Evolutionary conservation across 73 alveolate genomes (phyloP), one percentile per base, ranked within the genome.

Genomic region (Paramecium tetraurelia): DNA sequence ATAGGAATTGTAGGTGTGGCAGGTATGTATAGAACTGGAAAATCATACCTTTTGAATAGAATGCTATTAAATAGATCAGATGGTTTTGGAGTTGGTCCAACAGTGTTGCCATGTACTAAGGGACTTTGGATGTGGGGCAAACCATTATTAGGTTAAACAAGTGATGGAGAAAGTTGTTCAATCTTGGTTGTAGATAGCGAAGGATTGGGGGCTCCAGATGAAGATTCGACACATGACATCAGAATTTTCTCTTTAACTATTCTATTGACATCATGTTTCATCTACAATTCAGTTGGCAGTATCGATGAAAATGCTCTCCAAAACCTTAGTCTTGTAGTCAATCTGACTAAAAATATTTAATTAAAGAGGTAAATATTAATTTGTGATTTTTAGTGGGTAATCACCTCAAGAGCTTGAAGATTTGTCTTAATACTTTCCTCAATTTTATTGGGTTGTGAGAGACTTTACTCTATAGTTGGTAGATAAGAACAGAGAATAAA

Each of bases 11-110:
- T 98, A 16, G 98, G 99, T 21, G 99, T 98, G 12, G 99, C 99
- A 76, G 99, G 99, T 33, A 95, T 98, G 98, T 97, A 98, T 75
- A 90, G 99, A 93, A 98, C 99, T 40, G 99, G 99, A n/a, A 98
- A 98, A 93, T 93, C 98, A 24, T 98, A 98, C 95, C 96, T 98
- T 86, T 97, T 98, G 94, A 98, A 98, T 94, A 92, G 98, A 92
- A 95, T 98, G 97, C 95, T 98, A 12, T 93, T 97, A 75, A 96
- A 97, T 94, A 63, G 99, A 89, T 59, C 92, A n/a, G 92, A 83
- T 44, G 99, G 99, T 12, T 98, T 98, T 94, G 99, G 99, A 57
- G 99, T 98, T 0, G 99, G 99, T 9, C 99, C 99, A 38, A 94
- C 99, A 4, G 94, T 97, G 27, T 93, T 95, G 57, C 98, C 99